Conservation (phyloP, 73 alveolate genomes). For the Uronychia setigera region DNA sequence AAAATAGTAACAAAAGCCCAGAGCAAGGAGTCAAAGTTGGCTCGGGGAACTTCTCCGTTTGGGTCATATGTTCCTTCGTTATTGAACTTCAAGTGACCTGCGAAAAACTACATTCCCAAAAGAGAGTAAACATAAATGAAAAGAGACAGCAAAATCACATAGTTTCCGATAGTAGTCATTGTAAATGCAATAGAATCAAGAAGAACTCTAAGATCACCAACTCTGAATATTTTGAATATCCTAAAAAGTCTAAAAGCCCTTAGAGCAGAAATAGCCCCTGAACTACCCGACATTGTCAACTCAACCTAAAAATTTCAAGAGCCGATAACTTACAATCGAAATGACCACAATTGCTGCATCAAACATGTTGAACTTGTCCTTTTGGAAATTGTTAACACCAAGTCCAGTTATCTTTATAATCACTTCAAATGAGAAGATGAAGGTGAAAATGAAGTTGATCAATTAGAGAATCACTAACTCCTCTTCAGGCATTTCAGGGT, state of each 20-base stretch:
- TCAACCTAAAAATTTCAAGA: not conserved
- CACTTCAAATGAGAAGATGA: constrained; percentile 27
- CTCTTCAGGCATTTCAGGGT: constrained; percentile 18
- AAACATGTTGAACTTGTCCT: constrained; percentile 34
- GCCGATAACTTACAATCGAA: constrained; percentile 8
- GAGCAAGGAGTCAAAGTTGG: constrained; percentile 43
- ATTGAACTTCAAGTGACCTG: constrained; percentile 18
- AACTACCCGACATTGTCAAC: not conserved
- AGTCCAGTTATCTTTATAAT: constrained; percentile 36
- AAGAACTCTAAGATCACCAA: constrained; percentile 24
- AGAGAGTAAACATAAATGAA: constrained; percentile 26
- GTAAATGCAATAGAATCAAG: constrained; percentile 23
- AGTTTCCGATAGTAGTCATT: constrained; percentile 15
- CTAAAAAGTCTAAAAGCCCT: constrained; percentile 59
- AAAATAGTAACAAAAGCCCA: constrained; percentile 51
- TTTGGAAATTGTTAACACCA: constrained; percentile 10
- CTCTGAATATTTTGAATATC: constrained; percentile 30
- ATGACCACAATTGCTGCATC: constrained; percentile 26
- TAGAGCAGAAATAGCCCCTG: constrained; percentile 16
- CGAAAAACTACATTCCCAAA: constrained; percentile 35
- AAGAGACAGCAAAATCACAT: constrained; percentile 7
- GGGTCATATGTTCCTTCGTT: constrained; percentile 6
- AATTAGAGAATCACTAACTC: not conserved
- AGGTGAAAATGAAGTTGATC: constrained; percentile 13
- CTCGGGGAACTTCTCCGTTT: constrained; percentile 36